Evolutionary conservation across 208 protist genomes (phyloP).

Genomic region (Borovskyia barvae): DNA sequence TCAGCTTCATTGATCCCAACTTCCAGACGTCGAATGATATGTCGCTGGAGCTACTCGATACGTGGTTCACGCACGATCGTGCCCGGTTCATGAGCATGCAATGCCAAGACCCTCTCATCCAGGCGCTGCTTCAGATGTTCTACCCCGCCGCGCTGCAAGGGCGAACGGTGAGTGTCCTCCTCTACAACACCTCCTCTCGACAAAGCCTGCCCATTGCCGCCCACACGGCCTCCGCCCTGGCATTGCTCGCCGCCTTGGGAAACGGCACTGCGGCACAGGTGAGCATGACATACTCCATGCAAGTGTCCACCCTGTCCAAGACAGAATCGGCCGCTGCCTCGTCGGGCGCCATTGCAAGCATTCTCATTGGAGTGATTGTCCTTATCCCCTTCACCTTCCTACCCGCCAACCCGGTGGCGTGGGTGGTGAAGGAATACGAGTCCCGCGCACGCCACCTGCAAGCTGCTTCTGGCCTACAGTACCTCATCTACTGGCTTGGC

Average conservation of each 20-base stretch:
- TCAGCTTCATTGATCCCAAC: slow-evolving; percentile 15
- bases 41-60: slow-evolving; percentile 31
- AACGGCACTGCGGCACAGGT: neutral
- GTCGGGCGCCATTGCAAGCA: slow-evolving; percentile 10
- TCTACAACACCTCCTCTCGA: slow-evolving; percentile 43
- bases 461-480: slow-evolving; percentile 60
- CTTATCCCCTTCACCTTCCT: slow-evolving; percentile 75
- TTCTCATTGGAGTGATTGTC: slow-evolving; percentile 46
- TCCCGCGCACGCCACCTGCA: slow-evolving; percentile 74
- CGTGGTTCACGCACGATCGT: slow-evolving; percentile 27
- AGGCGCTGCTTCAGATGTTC: slow-evolving; percentile 1
- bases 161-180: slow-evolving; percentile 12
- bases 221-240: slow-evolving; percentile 13
- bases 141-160: slow-evolving; percentile 12
- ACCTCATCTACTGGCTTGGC: slow-evolving; percentile 67
- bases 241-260: slow-evolving; percentile 19
- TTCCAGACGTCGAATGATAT: slow-evolving; percentile 20
- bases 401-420: slow-evolving; percentile 60
- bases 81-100: slow-evolving; percentile 30
- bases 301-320: slow-evolving; percentile 14
- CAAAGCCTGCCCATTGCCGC: slow-evolving; percentile 33
- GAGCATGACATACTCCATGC: slow-evolving; percentile 13
- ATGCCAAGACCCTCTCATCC: slow-evolving; percentile 22
- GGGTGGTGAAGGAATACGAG: slow-evolving; percentile 78
- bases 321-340: neutral